phyloP scores from a whole-genome alignment of 1,284 basidiomycete genomes.

The Cutaneotrichosporon cutaneum region DNA sequence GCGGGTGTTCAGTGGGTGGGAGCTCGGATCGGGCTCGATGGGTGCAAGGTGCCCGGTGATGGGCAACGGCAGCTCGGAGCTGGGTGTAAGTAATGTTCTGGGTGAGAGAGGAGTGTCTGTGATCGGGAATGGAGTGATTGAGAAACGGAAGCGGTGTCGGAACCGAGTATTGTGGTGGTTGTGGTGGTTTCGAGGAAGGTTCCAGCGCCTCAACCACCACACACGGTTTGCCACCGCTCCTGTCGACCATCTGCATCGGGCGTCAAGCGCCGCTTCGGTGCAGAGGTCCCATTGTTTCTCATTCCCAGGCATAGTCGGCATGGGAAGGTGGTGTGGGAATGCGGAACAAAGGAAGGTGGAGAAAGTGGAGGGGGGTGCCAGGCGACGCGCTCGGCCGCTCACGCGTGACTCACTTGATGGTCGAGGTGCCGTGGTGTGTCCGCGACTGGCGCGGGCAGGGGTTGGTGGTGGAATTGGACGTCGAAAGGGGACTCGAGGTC shows the following conservation, averaged over 20 bases:
- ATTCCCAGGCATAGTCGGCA: not conserved
- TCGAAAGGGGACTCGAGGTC: not conserved
- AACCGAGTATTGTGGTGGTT: not conserved
- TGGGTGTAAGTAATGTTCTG: not conserved
- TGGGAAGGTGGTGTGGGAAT: not conserved
- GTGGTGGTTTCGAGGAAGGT: constrained; percentile 2
- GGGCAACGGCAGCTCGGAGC: not conserved
- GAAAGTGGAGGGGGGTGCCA: not conserved
- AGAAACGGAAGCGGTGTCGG: not conserved
- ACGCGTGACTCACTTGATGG: not conserved
- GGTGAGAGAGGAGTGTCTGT: not conserved
- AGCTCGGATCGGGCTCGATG: not conserved
- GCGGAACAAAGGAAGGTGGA: not conserved
- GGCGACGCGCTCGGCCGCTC: not conserved
- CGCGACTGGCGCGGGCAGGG: not conserved
- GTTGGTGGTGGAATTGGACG: not conserved
- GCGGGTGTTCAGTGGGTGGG: not conserved
- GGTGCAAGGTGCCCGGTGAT: not conserved
- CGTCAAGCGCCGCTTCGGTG: not conserved
- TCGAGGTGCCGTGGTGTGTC: not conserved
- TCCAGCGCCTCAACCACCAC: not conserved
- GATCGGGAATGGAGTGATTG: not conserved
- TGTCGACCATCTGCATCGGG: not conserved
- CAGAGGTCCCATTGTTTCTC: not conserved
- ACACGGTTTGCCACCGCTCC: not conserved